Evolutionary conservation across 148 eudicot species (phyloP), one percentile per base, ranked within the genome.

Genomic region (Cornus florida): DNA sequence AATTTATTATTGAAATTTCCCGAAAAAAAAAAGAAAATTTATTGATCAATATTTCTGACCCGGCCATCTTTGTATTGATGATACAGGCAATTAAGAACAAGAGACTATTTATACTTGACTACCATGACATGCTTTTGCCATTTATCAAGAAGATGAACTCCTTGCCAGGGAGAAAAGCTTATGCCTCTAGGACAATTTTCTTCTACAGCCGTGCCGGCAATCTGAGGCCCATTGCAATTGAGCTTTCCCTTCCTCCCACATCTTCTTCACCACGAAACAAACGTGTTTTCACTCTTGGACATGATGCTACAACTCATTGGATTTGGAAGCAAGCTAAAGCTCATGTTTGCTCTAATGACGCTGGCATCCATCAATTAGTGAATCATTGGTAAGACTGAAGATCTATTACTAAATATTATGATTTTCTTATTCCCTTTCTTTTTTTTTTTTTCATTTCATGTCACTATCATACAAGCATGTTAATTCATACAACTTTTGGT

Each of bases 261-360:
- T 19, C 80, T 76, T 81, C 91, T 57, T 78, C 83, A 32, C 84
- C 90, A 31, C 82, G 85, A 68, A 87, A 88, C 80, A 93, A 92
- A 78, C 89, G 84, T 60, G 87, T 92, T 33, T 91, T 86, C 80
- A 88, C 89, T 75, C 93, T 84, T 60, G 97, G 95, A 19, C 86
- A 91, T 66, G 91, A 88, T 88, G 93, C 97, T 59, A 93, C 99
- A 0, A 84, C 89, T 59, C 83, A 90, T 72, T 96, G 98, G 99
- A 70, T 88, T 16, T 96, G 99, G 99, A 92, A 92, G 73, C 91
- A 87, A 74, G 98, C 92, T 69, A 96, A 96, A 86, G 99, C 93
- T 74, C 99, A 96, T 69, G 97, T 96, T 41, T 93, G 92, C 82
- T 91, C 97, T 38, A 89, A 86, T 69, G 98, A 96, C 81, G 93